Evolutionary conservation across 352 stramenopile genomes (phyloP), one percentile per base, ranked within the genome.

Genomic region (Phytophthora crassamura): DNA sequence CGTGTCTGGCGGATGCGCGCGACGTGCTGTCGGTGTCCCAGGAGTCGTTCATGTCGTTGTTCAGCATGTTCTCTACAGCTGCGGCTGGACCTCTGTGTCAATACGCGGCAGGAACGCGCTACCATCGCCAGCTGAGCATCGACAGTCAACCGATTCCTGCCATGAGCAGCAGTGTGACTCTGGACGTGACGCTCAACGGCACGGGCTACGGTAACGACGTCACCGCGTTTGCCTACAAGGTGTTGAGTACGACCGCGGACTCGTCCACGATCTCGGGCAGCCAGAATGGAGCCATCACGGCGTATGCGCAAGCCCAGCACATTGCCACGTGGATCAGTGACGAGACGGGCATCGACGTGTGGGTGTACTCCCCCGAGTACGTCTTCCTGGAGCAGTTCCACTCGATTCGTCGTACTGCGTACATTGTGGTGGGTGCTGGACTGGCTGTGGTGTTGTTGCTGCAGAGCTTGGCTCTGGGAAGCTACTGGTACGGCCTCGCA

Each of bases 371-470:
- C 16, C 69, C 72, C 7, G 69, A 72, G 20, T 89, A 84, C 58
- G 64, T 86, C 3, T 91, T 79, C 55, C 78, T 93, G 54, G 82
- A 91, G 53, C 84, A 93, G 67, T 93, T 89, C 60, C 59, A 80
- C 48, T 83, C 78, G 9, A 72, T 91, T 60, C 75, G 84, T 36
- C 51, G 62, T 35, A 80, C 86, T 61, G 72, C 70, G 16, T 88
- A 81, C 58, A 53, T 78, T 53, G 59, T 89, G 4, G 71, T 93
- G 16, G 71, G 80, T 5, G 53, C 80, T 11, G 60, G 76, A 49
- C 59, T 93, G 12, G 63, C 38, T 5, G 59, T 76, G 14, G 72
- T 93, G 18, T 87, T 91, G 39, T 42, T 73, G 4, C 30, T 89
- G 32, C 79, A 89, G 39, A 64, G 61, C 35, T 25, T 84, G 14